phyloP scores from a whole-genome alignment of 2,329 filamentous ascomycete genomes.

The Gaeumannomyces tritici region DNA sequence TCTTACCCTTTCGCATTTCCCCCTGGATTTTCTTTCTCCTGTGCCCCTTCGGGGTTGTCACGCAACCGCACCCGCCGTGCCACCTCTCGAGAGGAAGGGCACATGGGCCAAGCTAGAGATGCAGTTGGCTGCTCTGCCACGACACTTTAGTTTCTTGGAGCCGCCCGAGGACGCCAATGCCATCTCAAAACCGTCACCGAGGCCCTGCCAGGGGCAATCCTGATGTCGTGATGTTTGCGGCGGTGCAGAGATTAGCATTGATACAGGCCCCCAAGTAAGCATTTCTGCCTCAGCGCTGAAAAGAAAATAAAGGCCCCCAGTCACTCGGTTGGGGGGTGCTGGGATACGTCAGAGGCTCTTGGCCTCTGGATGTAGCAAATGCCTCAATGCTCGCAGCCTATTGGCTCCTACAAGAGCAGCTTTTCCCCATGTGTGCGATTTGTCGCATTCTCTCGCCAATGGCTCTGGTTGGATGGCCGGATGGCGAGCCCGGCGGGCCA shows the following conservation, averaged over 20 bases:
- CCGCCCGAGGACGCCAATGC: neutral
- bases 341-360: neutral
- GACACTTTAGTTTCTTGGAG: neutral
- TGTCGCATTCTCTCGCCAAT: neutral
- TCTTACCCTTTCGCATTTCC: neutral
- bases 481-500: neutral
- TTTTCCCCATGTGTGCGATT: neutral
- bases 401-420: neutral
- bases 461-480: neutral
- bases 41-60: too few species aligned
- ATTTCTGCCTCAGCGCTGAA: neutral
- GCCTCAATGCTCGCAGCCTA: neutral
- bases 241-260: neutral
- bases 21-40: too few species aligned
- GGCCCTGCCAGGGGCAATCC: neutral
- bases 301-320: neutral
- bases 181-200: neutral
- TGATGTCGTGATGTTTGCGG: neutral
- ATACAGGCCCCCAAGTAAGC: neutral
- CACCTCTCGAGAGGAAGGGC: neutral
- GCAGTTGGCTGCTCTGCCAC: neutral
- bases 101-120: neutral
- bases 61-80: neutral
- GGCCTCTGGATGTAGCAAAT: neutral
- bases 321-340: neutral